Evolutionary conservation across 805 yeast genomes (phyloP).

Genomic region (Wickerhamiella brachini): DNA sequence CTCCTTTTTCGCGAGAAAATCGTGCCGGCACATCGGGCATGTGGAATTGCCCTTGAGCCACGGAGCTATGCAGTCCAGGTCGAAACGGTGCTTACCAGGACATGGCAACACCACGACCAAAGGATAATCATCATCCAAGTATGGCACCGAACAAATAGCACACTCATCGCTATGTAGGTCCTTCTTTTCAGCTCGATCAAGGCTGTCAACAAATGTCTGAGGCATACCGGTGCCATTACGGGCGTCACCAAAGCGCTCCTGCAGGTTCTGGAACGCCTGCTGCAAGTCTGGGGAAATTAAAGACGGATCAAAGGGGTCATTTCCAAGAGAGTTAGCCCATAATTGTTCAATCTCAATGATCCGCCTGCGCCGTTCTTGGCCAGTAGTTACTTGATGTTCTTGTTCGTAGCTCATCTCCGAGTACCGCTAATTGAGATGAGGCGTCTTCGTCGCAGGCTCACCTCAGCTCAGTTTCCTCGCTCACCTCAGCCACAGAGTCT

Average conservation of each 20-base stretch:
- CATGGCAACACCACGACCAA: slow-evolving; percentile 68
- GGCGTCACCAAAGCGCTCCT: slow-evolving; percentile 2
- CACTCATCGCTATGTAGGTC: slow-evolving; percentile 43
- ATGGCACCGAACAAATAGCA: slow-evolving; percentile 71
- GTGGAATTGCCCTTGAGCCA: slow-evolving; percentile 53
- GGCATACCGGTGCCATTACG: slow-evolving; percentile 36
- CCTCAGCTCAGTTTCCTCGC: neutral
- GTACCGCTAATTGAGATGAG: too few species aligned
- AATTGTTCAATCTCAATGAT: neutral
- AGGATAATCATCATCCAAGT: slow-evolving; percentile 61
- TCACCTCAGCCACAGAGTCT: too few species aligned
- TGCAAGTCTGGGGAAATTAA: neutral
- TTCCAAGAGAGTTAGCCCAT: neutral
- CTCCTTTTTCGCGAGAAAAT: slow-evolving; percentile 41
- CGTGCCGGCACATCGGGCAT: slow-evolving; percentile 79
- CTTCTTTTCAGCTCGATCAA: slow-evolving; percentile 52
- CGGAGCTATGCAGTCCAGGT: slow-evolving; percentile 79
- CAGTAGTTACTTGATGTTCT: slow-evolving; percentile 7
- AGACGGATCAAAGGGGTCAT: neutral
- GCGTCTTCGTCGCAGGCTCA: too few species aligned
- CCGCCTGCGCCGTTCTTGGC: neutral
- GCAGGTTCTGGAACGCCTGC: neutral
- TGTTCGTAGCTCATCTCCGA: slow-evolving; percentile 8
- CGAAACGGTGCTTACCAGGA: slow-evolving; percentile 55
- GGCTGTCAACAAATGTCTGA: slow-evolving; percentile 56